phyloP scores from a whole-genome alignment of 106 monocot species.

The Platanthera guangdongensis region DNA sequence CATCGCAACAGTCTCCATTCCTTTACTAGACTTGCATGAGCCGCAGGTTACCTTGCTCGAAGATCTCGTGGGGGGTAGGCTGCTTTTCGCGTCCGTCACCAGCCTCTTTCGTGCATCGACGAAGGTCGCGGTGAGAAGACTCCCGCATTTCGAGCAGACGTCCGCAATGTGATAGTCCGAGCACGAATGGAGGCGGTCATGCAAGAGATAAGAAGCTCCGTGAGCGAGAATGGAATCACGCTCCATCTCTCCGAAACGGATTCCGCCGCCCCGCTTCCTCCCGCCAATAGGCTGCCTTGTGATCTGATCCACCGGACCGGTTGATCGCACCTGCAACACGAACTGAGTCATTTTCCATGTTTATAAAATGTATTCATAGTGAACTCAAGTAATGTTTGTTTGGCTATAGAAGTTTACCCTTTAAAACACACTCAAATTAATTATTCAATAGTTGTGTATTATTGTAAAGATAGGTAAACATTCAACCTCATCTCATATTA shows the following conservation, averaged over 20 bases:
- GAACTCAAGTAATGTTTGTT: no score
- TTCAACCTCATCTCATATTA: no score
- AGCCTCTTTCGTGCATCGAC: slow-evolving; percentile 43
- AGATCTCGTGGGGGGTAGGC: slow-evolving; percentile 48
- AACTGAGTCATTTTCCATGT: no score
- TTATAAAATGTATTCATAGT: no score
- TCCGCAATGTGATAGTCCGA: slow-evolving; percentile 95
- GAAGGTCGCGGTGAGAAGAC: slow-evolving; percentile 58
- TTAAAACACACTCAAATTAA: no score
- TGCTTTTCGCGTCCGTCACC: slow-evolving; percentile 30
- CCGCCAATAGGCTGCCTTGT: slow-evolving; percentile 89
- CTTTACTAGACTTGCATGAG: slow-evolving; percentile 63
- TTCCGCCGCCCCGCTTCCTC: slow-evolving; percentile 88
- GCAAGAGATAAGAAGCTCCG: slow-evolving; percentile 82
- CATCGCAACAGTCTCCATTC: slow-evolving; percentile 98
- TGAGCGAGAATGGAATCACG: slow-evolving; percentile 91
- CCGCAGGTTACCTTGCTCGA: slow-evolving; percentile 43
- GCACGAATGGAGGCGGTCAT: slow-evolving; percentile 85
- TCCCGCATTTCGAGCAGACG: slow-evolving; percentile 83
- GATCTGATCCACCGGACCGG: slow-evolving; percentile 67
- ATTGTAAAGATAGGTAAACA: no score
- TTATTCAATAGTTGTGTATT: no score
- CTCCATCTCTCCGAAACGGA: slow-evolving; percentile 99
- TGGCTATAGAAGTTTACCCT: no score
- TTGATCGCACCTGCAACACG: slow-evolving; percentile 65